phyloP scores from a whole-genome alignment of 2,329 filamentous ascomycete genomes.

The Penicillium thymicola region DNA sequence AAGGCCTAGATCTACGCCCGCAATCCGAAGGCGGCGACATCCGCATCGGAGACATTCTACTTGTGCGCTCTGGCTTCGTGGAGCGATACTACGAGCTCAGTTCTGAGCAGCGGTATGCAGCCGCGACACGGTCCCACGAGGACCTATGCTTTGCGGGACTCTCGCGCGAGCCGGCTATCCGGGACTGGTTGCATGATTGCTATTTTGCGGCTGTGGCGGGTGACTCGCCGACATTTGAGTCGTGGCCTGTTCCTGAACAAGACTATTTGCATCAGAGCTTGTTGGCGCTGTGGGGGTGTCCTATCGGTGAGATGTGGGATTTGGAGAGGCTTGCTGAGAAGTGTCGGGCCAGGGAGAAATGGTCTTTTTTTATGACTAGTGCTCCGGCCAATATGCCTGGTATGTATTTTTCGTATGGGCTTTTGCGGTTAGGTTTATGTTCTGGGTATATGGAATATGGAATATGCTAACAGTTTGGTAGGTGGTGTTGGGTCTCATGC shows the following conservation, averaged over 20 bases:
- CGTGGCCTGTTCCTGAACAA: constrained; percentile 50
- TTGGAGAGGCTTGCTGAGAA: constrained; percentile 36
- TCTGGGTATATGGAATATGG: background rate
- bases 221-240: constrained; percentile 63
- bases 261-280: constrained; percentile 42
- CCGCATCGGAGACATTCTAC: constrained; percentile 61
- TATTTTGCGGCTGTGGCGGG: constrained; percentile 65
- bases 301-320: constrained; percentile 47
- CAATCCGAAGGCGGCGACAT: constrained; percentile 54
- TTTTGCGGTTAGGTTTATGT: background rate
- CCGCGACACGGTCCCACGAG: constrained; percentile 36
- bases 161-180: constrained; percentile 53
- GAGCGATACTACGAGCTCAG: constrained; percentile 54
- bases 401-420: constrained; percentile 18
- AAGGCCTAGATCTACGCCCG: constrained; percentile 61
- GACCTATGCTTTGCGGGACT: constrained; percentile 49
- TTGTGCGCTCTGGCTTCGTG: constrained; percentile 63
- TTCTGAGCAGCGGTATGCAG: constrained; percentile 31
- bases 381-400: constrained; percentile 42
- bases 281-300: constrained; percentile 45
- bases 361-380: constrained; percentile 44
- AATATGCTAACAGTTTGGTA: constrained; percentile 9
- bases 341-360: constrained; percentile 37
- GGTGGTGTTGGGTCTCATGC: constrained; percentile 34
- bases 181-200: constrained; percentile 66